These are phyloP conservation scores for Neofusicoccum ribis DNA, from an alignment of 2,329 filamentous ascomycete genomes.

Conservation along the genomic window DNA sequence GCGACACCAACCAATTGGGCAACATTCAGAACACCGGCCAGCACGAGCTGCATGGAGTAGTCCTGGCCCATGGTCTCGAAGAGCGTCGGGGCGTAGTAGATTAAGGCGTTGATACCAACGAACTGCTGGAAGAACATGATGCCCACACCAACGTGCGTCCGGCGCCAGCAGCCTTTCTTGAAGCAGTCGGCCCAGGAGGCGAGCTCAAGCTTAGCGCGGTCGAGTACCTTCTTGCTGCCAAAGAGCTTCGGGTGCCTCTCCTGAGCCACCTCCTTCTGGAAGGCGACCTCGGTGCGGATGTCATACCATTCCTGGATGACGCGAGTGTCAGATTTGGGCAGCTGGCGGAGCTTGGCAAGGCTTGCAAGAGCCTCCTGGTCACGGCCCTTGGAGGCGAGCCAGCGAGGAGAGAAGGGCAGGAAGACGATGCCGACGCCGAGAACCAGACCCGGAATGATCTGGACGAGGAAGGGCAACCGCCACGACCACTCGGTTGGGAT, in stretches of 20 bases:
- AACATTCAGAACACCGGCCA: constrained; percentile 44
- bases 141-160: constrained; percentile 43
- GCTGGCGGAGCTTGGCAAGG: constrained; percentile 51
- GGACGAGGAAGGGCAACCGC: constrained; percentile 50
- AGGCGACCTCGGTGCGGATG: constrained; percentile 55
- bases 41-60: constrained; percentile 39
- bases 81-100: constrained; percentile 51
- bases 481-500: constrained; percentile 46
- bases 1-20: constrained; percentile 44
- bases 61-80: constrained; percentile 44
- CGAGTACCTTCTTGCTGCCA: constrained; percentile 28
- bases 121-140: constrained; percentile 50
- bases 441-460: constrained; percentile 44
- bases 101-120: constrained; percentile 47
- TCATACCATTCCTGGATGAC: constrained; percentile 55
- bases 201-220: constrained; percentile 47
- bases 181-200: constrained; percentile 51
- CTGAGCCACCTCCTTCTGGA: constrained; percentile 49
- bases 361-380: constrained; percentile 51
- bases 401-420: constrained; percentile 58
- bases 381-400: constrained; percentile 50
- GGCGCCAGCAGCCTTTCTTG: constrained; percentile 44
- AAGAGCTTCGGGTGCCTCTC: constrained; percentile 38
- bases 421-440: constrained; percentile 45
- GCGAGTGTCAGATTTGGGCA: constrained; percentile 51